Base-by-base conservation (phyloP, 495 filamentous ascomycete genomes). In the Trichoderma reesei region DNA sequence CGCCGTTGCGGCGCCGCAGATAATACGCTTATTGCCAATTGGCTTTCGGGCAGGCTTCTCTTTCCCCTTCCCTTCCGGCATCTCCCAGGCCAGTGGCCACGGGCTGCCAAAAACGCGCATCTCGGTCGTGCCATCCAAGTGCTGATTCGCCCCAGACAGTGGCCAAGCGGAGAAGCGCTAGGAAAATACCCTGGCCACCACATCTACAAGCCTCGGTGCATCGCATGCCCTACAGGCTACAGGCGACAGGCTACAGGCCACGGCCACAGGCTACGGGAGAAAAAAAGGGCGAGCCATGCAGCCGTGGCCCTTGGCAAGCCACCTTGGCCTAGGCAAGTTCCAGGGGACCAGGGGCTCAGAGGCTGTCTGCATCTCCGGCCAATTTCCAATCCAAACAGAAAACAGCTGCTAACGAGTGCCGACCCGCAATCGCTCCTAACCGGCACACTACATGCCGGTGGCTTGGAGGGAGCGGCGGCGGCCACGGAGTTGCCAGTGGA, bases 401-500 rank as follows among this genome's bases (percentile, higher is more conserved):
- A 16, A n/a, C 44, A 18, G 44, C 44, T n/a, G 44, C 44, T 34
- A 56, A 26, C 51, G 34, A 34, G 20, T 56, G 51, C 51, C 51
- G 51, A 56, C 51, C 51, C 51, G 51, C 38, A 39, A 39, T 7
- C 11, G 38, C 51, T 33, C 7, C 20, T 5, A 34, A 31, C 34
- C 51, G 51, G 51, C 51, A 56, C 51, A 33, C 51, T 20, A 33
- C 51, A 56, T 56, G 51, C 51, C 51, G 51, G 51, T 56, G 51
- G 51, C 51, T 56, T 56, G 51, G 51, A 56, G 51, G 20, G 9
- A 56, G 8, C 16, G 41, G n/a, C 42, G 42, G 42, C 42, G 26
- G n/a, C 44, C n/a, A 48, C 46, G 46, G 46, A 54, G 46, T 56
- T 33, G 20, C 31, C 31, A 31, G 33, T 26, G 26, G 51, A 14